These are phyloP conservation scores for Hyphodiscus hymeniophilus DNA, from an alignment of 495 filamentous ascomycete genomes.

Conservation along the genomic window DNA sequence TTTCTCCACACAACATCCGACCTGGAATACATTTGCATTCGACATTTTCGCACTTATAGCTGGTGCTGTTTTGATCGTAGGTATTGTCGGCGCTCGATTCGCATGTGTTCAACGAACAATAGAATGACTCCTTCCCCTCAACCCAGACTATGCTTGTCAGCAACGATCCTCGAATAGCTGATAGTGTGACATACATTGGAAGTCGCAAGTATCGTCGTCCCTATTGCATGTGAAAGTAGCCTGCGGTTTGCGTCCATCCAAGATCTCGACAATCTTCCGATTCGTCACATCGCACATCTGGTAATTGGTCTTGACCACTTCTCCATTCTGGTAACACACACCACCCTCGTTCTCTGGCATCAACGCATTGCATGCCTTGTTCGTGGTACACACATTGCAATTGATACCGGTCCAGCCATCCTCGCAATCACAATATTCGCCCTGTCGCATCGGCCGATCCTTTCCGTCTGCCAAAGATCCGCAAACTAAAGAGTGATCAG, in stretches of 20 bases:
- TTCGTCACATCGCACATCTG: conserved; percentile 99
- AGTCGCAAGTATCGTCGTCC: conserved; percentile 69
- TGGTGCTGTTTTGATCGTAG: conserved; percentile 67
- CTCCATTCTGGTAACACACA: conserved; percentile 84
- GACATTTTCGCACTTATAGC: conserved; percentile 76
- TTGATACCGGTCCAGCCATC: conserved; percentile 98
- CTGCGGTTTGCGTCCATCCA: conserved; percentile 77
- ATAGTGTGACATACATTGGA: conserved; percentile 62
- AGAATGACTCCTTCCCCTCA: conserved; percentile 88
- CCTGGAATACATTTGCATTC: conserved; percentile 81
- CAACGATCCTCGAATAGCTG: not conserved
- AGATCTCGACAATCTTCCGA: conserved; percentile 75
- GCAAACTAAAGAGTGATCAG: conserved; percentile 46
- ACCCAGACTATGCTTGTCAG: conserved; percentile 74
- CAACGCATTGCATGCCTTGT: conserved; percentile 76
- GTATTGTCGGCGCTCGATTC: conserved; percentile 58
- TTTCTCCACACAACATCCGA: conserved; percentile 86
- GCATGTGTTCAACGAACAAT: conserved; percentile 81
- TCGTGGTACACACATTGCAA: conserved; percentile 87
- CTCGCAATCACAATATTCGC: conserved; percentile 70
- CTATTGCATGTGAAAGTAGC: conserved; percentile 88
- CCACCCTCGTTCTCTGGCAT: conserved; percentile 67
- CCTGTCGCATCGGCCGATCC: conserved; percentile 62
- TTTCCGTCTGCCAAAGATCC: conserved; percentile 75
- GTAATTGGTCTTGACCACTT: conserved; percentile 87